phyloP scores from a whole-genome alignment of 2,329 filamentous ascomycete genomes.

The Cercospora zeina region DNA sequence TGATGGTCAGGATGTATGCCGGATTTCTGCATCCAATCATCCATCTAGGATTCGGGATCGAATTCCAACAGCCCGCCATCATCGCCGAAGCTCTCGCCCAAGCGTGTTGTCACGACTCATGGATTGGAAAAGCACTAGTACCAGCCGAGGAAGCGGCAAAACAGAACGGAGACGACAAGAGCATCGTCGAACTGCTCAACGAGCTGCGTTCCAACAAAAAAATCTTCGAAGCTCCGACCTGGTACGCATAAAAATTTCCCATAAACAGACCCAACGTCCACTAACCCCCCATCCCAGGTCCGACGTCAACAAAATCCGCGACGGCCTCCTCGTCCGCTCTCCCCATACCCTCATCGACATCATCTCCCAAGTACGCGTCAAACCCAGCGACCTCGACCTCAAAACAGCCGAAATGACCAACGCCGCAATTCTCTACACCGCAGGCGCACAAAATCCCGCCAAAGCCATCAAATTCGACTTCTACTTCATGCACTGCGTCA shows the following conservation, averaged over 20 bases:
- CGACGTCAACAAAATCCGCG: conserved; percentile 64
- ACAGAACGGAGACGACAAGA: conserved; percentile 35
- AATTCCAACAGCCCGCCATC: conserved; percentile 78
- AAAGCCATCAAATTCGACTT: conserved; percentile 79
- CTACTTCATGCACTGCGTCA: conserved; percentile 71
- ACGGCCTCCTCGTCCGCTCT: conserved; percentile 67
- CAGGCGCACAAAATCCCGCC: conserved; percentile 61
- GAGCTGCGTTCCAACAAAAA: conserved; percentile 59
- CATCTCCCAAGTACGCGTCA: conserved; percentile 55
- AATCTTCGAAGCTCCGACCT: conserved; percentile 56
- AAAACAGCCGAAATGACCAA: conserved; percentile 71
- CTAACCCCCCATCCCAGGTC: conserved; percentile 23
- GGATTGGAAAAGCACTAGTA: conserved; percentile 58
- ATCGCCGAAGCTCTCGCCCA: conserved; percentile 79
- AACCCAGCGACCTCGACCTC: conserved; percentile 57
- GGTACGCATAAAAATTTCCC: too few species aligned
- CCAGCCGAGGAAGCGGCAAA: conserved; percentile 53
- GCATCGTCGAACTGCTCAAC: conserved; percentile 62
- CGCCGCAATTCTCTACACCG: conserved; percentile 59
- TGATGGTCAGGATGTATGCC: conserved; percentile 68
- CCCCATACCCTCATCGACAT: conserved; percentile 63
- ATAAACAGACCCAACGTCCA: too few species aligned
- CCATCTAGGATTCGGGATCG: conserved; percentile 77
- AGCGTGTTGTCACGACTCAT: conserved; percentile 65
- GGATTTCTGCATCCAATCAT: conserved; percentile 78